phyloP scores from a whole-genome alignment of 2,329 filamentous ascomycete genomes.

The Scedosporium minutisporum region DNA sequence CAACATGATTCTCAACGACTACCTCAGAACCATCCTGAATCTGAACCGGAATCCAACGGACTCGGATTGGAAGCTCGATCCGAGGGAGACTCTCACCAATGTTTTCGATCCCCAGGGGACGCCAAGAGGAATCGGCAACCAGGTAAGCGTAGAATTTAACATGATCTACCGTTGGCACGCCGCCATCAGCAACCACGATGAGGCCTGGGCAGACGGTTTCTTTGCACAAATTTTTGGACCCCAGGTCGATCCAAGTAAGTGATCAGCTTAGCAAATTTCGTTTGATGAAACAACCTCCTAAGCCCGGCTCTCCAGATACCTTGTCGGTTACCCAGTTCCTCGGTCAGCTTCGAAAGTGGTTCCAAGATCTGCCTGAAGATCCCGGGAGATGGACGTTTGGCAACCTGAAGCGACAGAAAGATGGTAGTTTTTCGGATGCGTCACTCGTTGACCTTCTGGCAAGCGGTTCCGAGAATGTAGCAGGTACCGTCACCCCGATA shows the following conservation, averaged over 20 bases:
- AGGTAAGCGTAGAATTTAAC: constrained; percentile 25
- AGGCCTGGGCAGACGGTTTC: constrained; percentile 18
- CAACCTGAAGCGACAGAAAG: constrained; percentile 34
- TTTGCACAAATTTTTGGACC: constrained; percentile 13
- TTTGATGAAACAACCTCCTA: neutral
- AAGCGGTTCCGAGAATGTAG: constrained; percentile 41
- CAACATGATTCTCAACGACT: constrained; percentile 34
- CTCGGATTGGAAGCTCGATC: constrained; percentile 47
- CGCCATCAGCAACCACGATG: constrained; percentile 20
- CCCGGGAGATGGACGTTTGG: constrained; percentile 44
- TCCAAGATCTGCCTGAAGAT: constrained; percentile 31
- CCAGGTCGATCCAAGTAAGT: neutral
- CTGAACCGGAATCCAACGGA: constrained; percentile 38
- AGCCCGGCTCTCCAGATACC: constrained; percentile 2
- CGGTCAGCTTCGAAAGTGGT: constrained; percentile 21
- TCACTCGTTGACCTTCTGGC: constrained; percentile 45
- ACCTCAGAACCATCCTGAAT: constrained; percentile 26
- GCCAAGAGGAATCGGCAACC: constrained; percentile 21
- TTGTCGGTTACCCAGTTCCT: neutral
- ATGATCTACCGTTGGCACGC: constrained; percentile 25
- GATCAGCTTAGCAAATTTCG: neutral
- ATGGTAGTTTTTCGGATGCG: constrained; percentile 42
- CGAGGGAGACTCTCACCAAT: constrained; percentile 6
- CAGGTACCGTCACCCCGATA: no score
- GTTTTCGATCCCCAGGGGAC: constrained; percentile 14